Conservation (phyloP, 148 eudicot species). For the Vaccinium macrocarpon region DNA sequence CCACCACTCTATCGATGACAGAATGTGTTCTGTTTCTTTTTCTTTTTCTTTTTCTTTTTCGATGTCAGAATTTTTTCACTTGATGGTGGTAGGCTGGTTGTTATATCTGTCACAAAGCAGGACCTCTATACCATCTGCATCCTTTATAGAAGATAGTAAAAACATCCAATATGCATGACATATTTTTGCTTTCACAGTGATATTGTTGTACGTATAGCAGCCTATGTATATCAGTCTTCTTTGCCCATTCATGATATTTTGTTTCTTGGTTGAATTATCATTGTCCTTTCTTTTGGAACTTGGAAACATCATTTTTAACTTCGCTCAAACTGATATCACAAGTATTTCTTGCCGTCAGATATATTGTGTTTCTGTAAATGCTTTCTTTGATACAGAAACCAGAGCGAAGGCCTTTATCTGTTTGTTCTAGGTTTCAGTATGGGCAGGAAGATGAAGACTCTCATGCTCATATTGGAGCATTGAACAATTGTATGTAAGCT, state of each 20-base stretch:
- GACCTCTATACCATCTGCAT: background rate
- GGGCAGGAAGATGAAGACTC: background rate
- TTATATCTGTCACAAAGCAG: background rate
- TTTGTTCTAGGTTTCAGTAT: background rate
- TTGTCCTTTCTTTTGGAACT: background rate
- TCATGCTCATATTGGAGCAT: background rate
- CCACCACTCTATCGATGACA: background rate
- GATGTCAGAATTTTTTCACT: background rate
- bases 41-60: background rate
- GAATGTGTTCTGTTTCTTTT: background rate
- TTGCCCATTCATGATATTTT: background rate
- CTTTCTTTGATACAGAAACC: background rate
- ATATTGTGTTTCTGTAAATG: background rate
- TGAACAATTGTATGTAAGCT: background rate
- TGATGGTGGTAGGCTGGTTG: background rate
- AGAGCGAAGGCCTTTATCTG: background rate
- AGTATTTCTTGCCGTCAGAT: background rate
- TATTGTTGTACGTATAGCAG: background rate
- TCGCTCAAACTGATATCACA: background rate
- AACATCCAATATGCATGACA: background rate
- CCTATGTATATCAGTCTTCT: background rate
- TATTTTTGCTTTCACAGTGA: background rate
- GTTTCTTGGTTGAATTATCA: background rate
- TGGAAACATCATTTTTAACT: background rate
- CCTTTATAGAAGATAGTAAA: background rate